A percentile compares a stretch with the other conserved stretches of the same genome.
Evolutionary conservation across 2,329 filamentous ascomycete species (phyloP).

Genomic region (Trichoderma hamatum): DNA sequence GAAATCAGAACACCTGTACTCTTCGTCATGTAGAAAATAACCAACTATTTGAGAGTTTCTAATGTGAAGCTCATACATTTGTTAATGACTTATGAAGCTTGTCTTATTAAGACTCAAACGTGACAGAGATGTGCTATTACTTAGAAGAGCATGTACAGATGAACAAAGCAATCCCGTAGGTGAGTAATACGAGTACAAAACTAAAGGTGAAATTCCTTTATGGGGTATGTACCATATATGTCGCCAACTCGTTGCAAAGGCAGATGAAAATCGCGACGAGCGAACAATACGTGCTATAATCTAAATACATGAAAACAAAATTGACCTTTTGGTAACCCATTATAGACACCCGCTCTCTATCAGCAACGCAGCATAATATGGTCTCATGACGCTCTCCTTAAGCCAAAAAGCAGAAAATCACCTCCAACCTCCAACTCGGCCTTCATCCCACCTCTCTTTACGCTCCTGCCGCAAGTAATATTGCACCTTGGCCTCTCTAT

Average conservation of each 20-base stretch:
- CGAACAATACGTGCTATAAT: too few relatives aligned
- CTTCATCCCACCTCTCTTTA: constrained; percentile 94
- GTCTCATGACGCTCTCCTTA: neutral
- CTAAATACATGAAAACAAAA: neutral
- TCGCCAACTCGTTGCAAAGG: neutral
- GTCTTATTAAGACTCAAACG: neutral
- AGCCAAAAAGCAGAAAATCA: constrained; percentile 45
- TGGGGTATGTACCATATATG: neutral
- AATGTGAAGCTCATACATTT: neutral
- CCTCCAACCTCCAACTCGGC: constrained; percentile 91
- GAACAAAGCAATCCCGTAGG: neutral
- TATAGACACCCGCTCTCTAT: neutral
- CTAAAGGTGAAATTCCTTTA: neutral
- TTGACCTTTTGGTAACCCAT: neutral
- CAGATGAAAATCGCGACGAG: neutral
- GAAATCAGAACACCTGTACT: neutral
- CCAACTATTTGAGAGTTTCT: neutral
- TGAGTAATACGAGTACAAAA: neutral
- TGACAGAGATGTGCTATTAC: neutral
- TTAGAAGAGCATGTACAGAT: neutral
- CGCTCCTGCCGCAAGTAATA: constrained; percentile 82
- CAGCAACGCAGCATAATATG: neutral
- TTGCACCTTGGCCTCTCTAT: constrained; percentile 77
- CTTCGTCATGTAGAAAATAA: neutral
- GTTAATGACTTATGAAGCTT: neutral